A percentile compares a stretch with the other conserved stretches of the same genome.
Conservation (phyloP, 495 filamentous ascomycete species). For the Lasiosphaeria hispida region DNA sequence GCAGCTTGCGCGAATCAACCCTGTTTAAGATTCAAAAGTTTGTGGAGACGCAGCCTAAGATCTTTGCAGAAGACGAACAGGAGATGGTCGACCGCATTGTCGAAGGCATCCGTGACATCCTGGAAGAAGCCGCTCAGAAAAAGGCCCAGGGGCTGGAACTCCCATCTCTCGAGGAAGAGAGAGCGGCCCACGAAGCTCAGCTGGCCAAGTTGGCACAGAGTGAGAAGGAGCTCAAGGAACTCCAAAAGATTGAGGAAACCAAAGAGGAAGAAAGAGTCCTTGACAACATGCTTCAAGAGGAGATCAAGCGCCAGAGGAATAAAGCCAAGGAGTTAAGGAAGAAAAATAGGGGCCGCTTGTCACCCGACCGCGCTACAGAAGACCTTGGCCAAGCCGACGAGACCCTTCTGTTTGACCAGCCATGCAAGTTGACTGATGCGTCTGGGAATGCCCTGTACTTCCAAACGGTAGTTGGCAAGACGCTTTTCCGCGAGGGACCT, state of each 20-base stretch:
- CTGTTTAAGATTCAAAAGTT: slow-evolving; percentile 67
- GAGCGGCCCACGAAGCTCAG: slow-evolving; percentile 61
- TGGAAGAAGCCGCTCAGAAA: slow-evolving; percentile 80
- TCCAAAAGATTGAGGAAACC: slow-evolving; percentile 53
- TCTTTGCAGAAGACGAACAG: slow-evolving; percentile 53
- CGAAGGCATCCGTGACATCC: slow-evolving; percentile 75
- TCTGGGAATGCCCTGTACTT: slow-evolving; percentile 58
- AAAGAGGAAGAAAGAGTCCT: slow-evolving; percentile 74
- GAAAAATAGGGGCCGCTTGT: slow-evolving; percentile 36
- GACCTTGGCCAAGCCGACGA: slow-evolving; percentile 28
- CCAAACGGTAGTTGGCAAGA: slow-evolving; percentile 62
- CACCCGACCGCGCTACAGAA: slow-evolving; percentile 30
- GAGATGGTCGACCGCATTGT: slow-evolving; percentile 91
- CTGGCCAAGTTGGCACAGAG: slow-evolving; percentile 49
- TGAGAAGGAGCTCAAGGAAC: slow-evolving; percentile 48
- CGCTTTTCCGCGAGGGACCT: slow-evolving; percentile 54
- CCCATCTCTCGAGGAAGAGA: slow-evolving; percentile 86
- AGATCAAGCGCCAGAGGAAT: slow-evolving; percentile 61
- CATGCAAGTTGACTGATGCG: slow-evolving; percentile 57
- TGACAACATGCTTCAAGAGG: slow-evolving; percentile 72
- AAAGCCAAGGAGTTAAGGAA: slow-evolving; percentile 55
- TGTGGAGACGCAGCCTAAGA: slow-evolving; percentile 65
- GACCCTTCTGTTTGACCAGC: slow-evolving; percentile 65
- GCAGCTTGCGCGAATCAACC: slow-evolving; percentile 60
- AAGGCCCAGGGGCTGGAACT: slow-evolving; percentile 69